phyloP scores from a whole-genome alignment of 768 basidiomycete genomes.

The Mycena chlorophos region DNA sequence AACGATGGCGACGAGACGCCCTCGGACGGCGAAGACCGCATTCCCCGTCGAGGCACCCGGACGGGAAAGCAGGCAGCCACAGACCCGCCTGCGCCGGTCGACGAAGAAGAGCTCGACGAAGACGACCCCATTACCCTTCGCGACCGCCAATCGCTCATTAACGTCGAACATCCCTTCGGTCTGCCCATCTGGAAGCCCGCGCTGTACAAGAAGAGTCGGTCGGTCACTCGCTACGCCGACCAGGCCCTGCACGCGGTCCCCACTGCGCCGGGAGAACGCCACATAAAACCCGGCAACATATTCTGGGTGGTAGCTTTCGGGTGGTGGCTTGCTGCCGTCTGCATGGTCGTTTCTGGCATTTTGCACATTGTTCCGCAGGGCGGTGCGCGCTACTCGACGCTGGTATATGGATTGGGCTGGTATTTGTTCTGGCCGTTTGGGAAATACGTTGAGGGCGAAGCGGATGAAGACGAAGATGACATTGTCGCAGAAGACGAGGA shows the following conservation, averaged over 20 bases:
- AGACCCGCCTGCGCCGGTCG: constrained; percentile 41
- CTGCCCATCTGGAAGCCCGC: constrained; percentile 99
- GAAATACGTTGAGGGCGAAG: constrained; percentile 92
- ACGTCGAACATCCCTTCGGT: constrained; percentile 98
- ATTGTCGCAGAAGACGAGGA: constrained; percentile 37
- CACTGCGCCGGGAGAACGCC: constrained; percentile 89
- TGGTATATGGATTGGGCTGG: constrained; percentile 92
- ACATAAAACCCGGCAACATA: constrained; percentile 90
- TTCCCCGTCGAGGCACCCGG: constrained; percentile 26
- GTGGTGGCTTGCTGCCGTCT: constrained; percentile 85
- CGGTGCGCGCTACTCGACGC: constrained; percentile 78
- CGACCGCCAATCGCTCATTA: constrained; percentile 96
- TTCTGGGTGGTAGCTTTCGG: constrained; percentile 91
- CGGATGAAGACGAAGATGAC: constrained; percentile 41
- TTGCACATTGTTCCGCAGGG: constrained; percentile 78
- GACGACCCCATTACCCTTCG: constrained; percentile 89
- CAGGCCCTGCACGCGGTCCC: constrained; percentile 90
- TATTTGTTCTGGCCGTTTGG: constrained; percentile 98
- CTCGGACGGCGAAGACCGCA: constrained; percentile 27
- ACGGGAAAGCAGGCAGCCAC: constrained; percentile 47
- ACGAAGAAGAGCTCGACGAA: constrained; percentile 40
- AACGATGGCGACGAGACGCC: constrained; percentile 32
- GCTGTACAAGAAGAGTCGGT: constrained; percentile 94
- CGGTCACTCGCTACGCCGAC: constrained; percentile 95
- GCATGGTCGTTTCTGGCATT: constrained; percentile 64